Percentiles rank a stretch among this genome's conserved stretches.
Conservation (phyloP, 2,329 filamentous ascomycete species). For the Aspergillus puulaauensis region DNA sequence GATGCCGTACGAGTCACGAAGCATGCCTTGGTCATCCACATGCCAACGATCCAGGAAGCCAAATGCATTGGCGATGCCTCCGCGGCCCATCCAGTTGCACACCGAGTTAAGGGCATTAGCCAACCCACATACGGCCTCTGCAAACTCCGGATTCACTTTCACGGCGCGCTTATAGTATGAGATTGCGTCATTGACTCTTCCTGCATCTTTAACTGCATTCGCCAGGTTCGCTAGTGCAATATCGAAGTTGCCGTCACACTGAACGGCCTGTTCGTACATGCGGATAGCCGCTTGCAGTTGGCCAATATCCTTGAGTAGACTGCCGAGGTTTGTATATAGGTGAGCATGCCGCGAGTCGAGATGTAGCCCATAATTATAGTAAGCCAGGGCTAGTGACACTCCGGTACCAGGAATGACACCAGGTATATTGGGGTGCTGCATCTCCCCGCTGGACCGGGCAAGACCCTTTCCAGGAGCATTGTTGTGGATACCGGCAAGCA, state of each 20-base stretch:
- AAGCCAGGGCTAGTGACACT: conserved; percentile 80
- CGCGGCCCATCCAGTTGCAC: conserved; percentile 88
- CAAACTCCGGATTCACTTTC: conserved; percentile 87
- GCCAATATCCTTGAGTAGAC: conserved; percentile 91
- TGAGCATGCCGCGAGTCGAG: conserved; percentile 90
- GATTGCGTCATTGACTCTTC: conserved; percentile 88
- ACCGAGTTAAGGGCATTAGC: conserved; percentile 95
- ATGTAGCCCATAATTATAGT: conserved; percentile 90
- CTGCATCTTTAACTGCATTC: conserved; percentile 96
- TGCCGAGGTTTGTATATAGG: conserved; percentile 93
- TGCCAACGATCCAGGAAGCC: conserved; percentile 88
- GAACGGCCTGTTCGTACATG: conserved; percentile 95
- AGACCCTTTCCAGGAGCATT: conserved; percentile 44
- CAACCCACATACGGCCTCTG: conserved; percentile 92
- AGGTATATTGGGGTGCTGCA: conserved; percentile 58
- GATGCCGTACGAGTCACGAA: conserved; percentile 69
- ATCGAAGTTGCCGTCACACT: conserved; percentile 90
- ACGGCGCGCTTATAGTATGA: conserved; percentile 88
- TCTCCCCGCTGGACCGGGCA: conserved; percentile 34
- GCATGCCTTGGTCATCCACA: conserved; percentile 79
- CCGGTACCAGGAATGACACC: conserved; percentile 85
- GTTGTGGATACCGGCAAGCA: conserved; percentile 92
- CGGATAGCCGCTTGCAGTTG: conserved; percentile 87
- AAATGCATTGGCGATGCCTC: conserved; percentile 73
- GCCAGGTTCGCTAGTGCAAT: conserved; percentile 95